Evolutionary conservation across 257 asterid genomes (phyloP), one percentile per base, ranked within the genome.

Genomic region (Solanum piurae): DNA sequence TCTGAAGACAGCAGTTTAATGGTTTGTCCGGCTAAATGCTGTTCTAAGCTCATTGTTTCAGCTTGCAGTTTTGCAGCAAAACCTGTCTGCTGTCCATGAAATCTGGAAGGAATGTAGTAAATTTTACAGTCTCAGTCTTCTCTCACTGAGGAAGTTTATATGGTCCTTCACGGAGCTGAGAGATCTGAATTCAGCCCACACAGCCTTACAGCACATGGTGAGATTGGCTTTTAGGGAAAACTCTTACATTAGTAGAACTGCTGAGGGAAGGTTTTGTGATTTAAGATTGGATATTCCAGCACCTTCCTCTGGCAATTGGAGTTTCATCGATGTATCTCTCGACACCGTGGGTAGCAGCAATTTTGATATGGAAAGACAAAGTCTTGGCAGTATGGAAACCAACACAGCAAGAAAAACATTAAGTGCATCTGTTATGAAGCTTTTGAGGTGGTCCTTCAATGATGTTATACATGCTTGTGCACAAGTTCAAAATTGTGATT

Each of bases 31-130:
- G 34, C 40, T 46, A 79, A 76, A 29, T 82, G 86, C 40, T 46
- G 69, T 88, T 90, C 92, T 91, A 77, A 89, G 86, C 88, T 49
- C 34, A 88, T 77, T 91, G 83, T 89, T 92, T 93, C 98, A 96
- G 98, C 96, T 95, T 93, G 98, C 98, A 94, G 99, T 96, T 89
- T 86, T 93, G 92, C 93, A 91, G 92, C 90, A 91, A 91, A 93
- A 94, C 88, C 90, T 94, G 87, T 84, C 95, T 85, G 93, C 94
- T 49, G 98, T 92, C 72, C 96, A 86, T 87, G 91, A 92, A 85
- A 92, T 95, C 85, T 96, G 98, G 99, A 94, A 92, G 91, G 98
- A 96, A 88, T 94, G 91, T 89, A 87, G 86, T 88, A 93, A 89
- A 84, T 87, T 82, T 90, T 90, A 92, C 89, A 91, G 90, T 87